Percentiles rank a stretch among this genome's conserved stretches.
Evolutionary conservation across 179 eudicot genomes (phyloP).

Genomic region (Vitellaria paradoxa): DNA sequence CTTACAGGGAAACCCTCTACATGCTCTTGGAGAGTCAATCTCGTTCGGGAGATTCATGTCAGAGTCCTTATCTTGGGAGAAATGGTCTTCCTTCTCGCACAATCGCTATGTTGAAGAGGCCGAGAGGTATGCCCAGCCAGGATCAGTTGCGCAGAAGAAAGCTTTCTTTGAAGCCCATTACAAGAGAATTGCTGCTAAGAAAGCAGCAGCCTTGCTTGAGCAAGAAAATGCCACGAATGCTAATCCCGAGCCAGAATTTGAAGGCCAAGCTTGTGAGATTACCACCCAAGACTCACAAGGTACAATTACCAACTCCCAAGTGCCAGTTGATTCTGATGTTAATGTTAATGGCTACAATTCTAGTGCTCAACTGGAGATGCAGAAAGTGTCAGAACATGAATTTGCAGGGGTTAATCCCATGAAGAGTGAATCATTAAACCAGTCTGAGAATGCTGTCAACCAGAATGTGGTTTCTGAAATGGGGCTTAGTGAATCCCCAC

Average conservation of each 20-base stretch:
- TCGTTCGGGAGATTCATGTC: slow-evolving; percentile 77
- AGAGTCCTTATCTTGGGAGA: slow-evolving; percentile 80
- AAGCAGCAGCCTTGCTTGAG: slow-evolving; percentile 54
- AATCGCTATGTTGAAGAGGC: slow-evolving; percentile 86
- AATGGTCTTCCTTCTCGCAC: slow-evolving; percentile 71
- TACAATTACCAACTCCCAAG: background rate
- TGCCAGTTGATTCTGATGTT: slow-evolving; percentile 10
- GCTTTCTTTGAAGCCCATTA: slow-evolving; percentile 90
- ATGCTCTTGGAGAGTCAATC: slow-evolving; percentile 54
- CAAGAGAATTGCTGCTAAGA: slow-evolving; percentile 59
- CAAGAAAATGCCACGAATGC: slow-evolving; percentile 27
- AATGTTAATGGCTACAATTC: slow-evolving; percentile 17
- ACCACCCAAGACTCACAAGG: background rate
- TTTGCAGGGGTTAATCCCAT: background rate
- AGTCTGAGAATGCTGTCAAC: slow-evolving; percentile 17
- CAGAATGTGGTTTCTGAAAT: slow-evolving; percentile 20
- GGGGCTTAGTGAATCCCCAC: slow-evolving; percentile 25
- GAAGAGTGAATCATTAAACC: slow-evolving; percentile 6
- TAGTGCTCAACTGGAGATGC: background rate
- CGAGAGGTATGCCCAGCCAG: slow-evolving; percentile 73
- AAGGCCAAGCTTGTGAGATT: slow-evolving; percentile 1
- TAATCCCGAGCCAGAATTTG: slow-evolving; percentile 1
- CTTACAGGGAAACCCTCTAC: slow-evolving; percentile 47
- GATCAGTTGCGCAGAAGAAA: slow-evolving; percentile 84
- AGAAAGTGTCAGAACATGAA: background rate